Conservation (phyloP, 1,139 yeast genomes). For the Yamadazyma sp. region DNA sequence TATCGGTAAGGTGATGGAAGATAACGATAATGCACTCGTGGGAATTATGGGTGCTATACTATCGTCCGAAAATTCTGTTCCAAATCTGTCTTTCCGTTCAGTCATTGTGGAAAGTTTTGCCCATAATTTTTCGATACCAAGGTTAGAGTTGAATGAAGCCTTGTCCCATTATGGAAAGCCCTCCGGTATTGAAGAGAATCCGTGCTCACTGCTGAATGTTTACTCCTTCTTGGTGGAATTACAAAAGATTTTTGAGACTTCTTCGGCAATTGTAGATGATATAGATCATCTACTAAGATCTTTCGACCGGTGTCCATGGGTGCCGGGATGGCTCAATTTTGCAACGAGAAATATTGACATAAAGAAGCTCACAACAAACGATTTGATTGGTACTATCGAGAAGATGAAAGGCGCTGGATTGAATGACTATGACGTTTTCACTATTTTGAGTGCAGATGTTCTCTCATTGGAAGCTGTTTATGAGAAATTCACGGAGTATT, state of each 20-base stretch:
- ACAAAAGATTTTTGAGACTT: not conserved
- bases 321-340: conserved; percentile 6
- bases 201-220: not conserved
- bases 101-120: conserved; percentile 11
- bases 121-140: conserved; percentile 3
- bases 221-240: not conserved
- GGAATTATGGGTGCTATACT: conserved; percentile 23
- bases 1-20: conserved; percentile 20
- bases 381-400: not conserved
- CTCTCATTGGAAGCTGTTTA: not conserved
- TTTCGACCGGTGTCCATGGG: not conserved
- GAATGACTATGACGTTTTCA: conserved; percentile 1
- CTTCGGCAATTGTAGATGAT: not conserved
- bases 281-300: not conserved
- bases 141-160: not conserved
- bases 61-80: conserved; percentile 3
- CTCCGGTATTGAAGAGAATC: not conserved
- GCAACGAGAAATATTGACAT: not conserved
- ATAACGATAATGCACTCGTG: conserved; percentile 19
- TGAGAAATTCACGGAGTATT: not conserved
- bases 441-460: not conserved
- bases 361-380: not conserved
- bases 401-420: not conserved
- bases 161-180: not conserved
- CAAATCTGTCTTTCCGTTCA: conserved; percentile 10